Conservation (phyloP, 2,329 filamentous ascomycete genomes). For the Aspergillus ochraceoroseus region DNA sequence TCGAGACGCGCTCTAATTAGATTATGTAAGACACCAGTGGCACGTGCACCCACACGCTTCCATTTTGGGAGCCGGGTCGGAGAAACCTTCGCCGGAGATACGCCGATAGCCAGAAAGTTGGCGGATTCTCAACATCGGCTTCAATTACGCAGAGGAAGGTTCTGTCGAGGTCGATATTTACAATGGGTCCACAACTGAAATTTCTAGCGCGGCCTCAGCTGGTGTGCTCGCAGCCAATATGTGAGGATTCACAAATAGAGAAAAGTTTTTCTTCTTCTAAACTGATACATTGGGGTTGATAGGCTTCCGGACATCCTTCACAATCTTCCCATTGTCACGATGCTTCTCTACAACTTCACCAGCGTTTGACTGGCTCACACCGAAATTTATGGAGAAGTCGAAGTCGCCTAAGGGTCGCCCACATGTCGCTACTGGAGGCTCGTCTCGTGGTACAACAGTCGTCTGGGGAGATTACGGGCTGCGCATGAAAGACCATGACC, state of each 20-base stretch:
- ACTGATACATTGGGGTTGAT: constrained; percentile 7
- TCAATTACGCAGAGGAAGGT: constrained; percentile 2
- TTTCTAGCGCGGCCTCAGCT: constrained; percentile 36
- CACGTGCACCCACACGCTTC: constrained; percentile 26
- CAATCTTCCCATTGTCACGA: constrained; percentile 46
- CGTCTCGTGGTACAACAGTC: constrained; percentile 85
- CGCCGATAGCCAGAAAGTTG: constrained; percentile 23
- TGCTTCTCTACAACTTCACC: constrained; percentile 67
- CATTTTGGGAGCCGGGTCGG: constrained; percentile 23
- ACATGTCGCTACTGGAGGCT: constrained; percentile 84
- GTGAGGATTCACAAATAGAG: constrained; percentile 24
- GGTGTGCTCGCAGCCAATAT: constrained; percentile 31
- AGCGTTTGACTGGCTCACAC: constrained; percentile 71
- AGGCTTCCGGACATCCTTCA: constrained; percentile 29
- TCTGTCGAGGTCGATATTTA: constrained; percentile 10
- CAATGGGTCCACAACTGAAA: constrained; percentile 37
- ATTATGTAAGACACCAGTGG: constrained; percentile 26
- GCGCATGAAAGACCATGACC: constrained; percentile 88
- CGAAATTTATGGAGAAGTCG: constrained; percentile 71
- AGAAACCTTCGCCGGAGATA: constrained; percentile 15
- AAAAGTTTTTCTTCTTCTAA: not conserved
- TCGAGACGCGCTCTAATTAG: constrained; percentile 22
- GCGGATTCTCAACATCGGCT: constrained; percentile 14
- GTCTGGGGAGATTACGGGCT: constrained; percentile 95
- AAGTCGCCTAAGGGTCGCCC: constrained; percentile 86